Percentiles rank a stretch among this genome's conserved stretches.
Conservation (phyloP, 1,284 basidiomycete species). For the Omphalotus olearius region DNA sequence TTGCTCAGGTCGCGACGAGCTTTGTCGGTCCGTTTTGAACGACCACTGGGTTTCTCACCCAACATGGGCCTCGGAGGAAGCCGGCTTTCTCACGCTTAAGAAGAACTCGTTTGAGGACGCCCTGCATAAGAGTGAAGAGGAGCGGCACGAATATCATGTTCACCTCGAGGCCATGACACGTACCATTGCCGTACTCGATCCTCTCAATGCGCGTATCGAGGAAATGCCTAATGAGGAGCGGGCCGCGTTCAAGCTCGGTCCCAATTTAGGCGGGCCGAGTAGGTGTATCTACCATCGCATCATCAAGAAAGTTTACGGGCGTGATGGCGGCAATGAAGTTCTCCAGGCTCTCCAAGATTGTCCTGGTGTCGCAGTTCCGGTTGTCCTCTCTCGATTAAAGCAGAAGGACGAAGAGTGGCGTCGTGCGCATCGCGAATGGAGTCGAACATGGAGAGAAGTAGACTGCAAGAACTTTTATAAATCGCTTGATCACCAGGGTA, state of each 20-base stretch:
- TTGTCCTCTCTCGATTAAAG: constrained; percentile 88
- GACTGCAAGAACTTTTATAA: constrained; percentile 98
- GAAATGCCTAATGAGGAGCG: constrained; percentile 91
- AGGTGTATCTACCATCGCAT: constrained; percentile 91
- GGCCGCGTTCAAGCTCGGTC: constrained; percentile 77
- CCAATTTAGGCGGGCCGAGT: constrained; percentile 86
- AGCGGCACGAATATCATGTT: constrained; percentile 97
- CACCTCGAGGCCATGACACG: constrained; percentile 91
- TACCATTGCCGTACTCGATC: constrained; percentile 92
- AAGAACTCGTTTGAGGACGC: constrained; percentile 98
- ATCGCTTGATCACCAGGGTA: constrained; percentile 93
- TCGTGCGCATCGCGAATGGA: constrained; percentile 92
- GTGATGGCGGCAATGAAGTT: constrained; percentile 79
- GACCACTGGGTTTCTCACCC: constrained; percentile 97
- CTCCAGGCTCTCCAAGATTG: constrained; percentile 91
- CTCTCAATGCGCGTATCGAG: constrained; percentile 82
- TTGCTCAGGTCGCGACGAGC: constrained; percentile 92
- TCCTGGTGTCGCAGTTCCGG: constrained; percentile 87
- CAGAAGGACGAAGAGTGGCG: constrained; percentile 99
- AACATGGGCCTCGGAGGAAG: constrained; percentile 95
- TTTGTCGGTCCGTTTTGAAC: constrained; percentile 96
- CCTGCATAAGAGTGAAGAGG: constrained; percentile 95
- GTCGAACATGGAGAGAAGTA: constrained; percentile 95
- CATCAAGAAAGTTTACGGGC: constrained; percentile 93
- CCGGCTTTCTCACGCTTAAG: constrained; percentile 92